A percentile compares a stretch with the other conserved stretches of the same genome.
Conservation (phyloP, 2,329 filamentous ascomycete species). For the Dothideomycetes sp. region DNA sequence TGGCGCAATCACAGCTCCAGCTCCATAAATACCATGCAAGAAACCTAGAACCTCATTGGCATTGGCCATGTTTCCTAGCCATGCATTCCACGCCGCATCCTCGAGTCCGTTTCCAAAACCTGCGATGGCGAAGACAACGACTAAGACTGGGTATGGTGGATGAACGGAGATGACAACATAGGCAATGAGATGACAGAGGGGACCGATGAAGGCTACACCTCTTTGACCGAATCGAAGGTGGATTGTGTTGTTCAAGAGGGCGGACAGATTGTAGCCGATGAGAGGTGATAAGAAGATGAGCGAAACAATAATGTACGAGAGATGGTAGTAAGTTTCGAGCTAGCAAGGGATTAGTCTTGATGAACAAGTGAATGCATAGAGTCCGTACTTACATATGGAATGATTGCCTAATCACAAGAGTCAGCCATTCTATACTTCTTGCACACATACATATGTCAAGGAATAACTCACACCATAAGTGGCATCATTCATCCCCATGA, state of each 20-base stretch:
- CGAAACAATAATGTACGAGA: slow-evolving; percentile 55
- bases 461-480: slow-evolving; percentile 48
- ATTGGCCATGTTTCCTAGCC: slow-evolving; percentile 62
- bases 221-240: slow-evolving; percentile 60
- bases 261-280: slow-evolving; percentile 54
- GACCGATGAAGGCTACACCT: slow-evolving; percentile 59
- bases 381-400: slow-evolving; percentile 36
- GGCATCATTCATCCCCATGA: slow-evolving; percentile 62
- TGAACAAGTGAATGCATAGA: not conserved
- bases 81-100: slow-evolving; percentile 53
- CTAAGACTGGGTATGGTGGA: slow-evolving; percentile 59
- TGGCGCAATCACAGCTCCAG: slow-evolving; percentile 61
- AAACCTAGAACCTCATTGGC: slow-evolving; percentile 67
- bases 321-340: slow-evolving; percentile 53
- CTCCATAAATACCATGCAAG: slow-evolving; percentile 61
- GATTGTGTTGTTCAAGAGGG: slow-evolving; percentile 54
- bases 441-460: not conserved
- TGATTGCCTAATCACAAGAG: slow-evolving; percentile 28
- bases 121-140: slow-evolving; percentile 54
- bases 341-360: slow-evolving; percentile 21
- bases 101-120: slow-evolving; percentile 65
- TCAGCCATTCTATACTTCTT: slow-evolving; percentile 11
- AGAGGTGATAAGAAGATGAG: slow-evolving; percentile 60
- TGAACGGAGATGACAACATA: slow-evolving; percentile 59
- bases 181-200: slow-evolving; percentile 52